Base-by-base conservation (phyloP, 345 rosid genomes). In the Pistacia integerrima region DNA sequence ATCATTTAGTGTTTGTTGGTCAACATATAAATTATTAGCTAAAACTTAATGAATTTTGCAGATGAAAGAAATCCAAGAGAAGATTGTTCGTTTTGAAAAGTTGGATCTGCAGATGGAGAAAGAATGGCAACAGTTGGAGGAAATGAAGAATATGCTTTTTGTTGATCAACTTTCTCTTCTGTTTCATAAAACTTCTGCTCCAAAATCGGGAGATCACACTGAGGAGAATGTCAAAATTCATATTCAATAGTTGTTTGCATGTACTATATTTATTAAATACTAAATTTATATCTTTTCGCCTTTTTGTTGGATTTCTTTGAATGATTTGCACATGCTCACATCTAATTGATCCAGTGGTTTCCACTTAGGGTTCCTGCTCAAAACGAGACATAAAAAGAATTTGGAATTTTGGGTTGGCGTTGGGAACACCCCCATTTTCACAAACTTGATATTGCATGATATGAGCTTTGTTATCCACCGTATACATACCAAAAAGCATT, bases 81-180 rank as follows among this genome's bases (percentile, higher is more conserved):
- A 81, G 81, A 86, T 96, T 64, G 72, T 54, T 18, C 84, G 73
- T 55, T 93, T 96, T 59, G 98, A 93, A 89, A 90, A 89, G 84
- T 46, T 96, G 79, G 98, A 91, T 85, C 72, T 88, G 80, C 85
- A 83, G 81, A 87, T 92, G 90, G 99, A 96, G 90, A 88, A 88
- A 85, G 97, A 92, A 87, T 69, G 90, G 87, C 86, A 87, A 67
- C 97, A 91, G 75, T 54, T 92, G 80, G 98, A 93, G 79, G 88
- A 87, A 25, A 81, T 92, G 88, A 93, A 91, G 89, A 83, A 86
- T 77, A 82, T 85, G 79, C 91, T 90, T 44, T 93, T 92, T 72
- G 84, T 83, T 58, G 99, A 93, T 84, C 94, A 96, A 80, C 88
- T 96, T 64, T 83, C 78, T 76, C 84, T 90, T 80, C 82, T 86